Evolutionary conservation across 768 basidiomycete genomes (phyloP).

Genomic region (Dioszegia crocea): DNA sequence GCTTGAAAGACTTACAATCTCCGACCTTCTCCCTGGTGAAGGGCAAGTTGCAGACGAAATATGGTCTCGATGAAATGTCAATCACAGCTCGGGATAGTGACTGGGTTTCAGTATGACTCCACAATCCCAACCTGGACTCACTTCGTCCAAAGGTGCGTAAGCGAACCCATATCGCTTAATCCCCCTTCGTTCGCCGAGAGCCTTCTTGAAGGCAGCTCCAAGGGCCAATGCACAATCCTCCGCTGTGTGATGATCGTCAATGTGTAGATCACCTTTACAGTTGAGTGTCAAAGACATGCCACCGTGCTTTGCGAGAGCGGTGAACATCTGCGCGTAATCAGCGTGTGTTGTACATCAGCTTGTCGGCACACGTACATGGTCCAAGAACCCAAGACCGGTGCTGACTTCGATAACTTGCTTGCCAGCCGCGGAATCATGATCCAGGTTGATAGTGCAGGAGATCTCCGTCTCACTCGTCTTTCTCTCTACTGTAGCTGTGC

Average conservation of each 20-base stretch:
- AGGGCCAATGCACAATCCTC: constrained; percentile 65
- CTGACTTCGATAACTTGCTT: constrained; percentile 74
- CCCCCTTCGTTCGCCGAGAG: constrained; percentile 88
- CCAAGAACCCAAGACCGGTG: constrained; percentile 97
- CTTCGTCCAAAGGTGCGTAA: constrained; percentile 95
- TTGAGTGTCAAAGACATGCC: constrained; percentile 87
- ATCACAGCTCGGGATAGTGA: constrained; percentile 93
- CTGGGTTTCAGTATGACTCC: constrained; percentile 54
- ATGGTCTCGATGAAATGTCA: constrained; percentile 95
- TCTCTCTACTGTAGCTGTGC: constrained; percentile 59
- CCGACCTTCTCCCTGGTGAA: constrained; percentile 53
- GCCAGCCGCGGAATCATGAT: constrained; percentile 63
- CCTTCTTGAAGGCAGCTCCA: constrained; percentile 78
- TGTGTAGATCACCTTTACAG: constrained; percentile 92
- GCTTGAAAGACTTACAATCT: constrained; percentile 53
- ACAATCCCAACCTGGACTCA: constrained; percentile 46
- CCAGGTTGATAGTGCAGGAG: constrained; percentile 73
- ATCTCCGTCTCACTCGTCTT: constrained; percentile 91
- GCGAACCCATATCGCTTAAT: constrained; percentile 94
- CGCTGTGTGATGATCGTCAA: constrained; percentile 98
- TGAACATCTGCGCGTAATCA: constrained; percentile 73
- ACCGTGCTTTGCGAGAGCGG: constrained; percentile 92
- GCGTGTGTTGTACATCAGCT: not conserved
- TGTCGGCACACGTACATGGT: constrained; percentile 71
- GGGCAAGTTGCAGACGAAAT: constrained; percentile 80